Conservation (phyloP, 371 early-diverging fungal species). For the Encephalitozoon hellem region DNA sequence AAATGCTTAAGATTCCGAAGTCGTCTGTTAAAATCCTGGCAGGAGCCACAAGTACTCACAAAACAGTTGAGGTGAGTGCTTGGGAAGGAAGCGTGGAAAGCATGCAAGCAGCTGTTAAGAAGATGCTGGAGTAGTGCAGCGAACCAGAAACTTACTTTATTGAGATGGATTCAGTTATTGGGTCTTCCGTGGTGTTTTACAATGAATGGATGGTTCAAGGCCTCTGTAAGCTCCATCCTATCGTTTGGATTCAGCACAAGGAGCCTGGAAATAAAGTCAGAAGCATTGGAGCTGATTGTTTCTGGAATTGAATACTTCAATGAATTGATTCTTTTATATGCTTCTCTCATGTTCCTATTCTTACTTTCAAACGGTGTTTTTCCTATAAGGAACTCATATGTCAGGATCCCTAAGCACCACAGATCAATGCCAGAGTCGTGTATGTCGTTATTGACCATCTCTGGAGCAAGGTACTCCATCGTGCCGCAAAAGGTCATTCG, state of each 20-base stretch:
- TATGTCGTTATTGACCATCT: conserved; percentile 77
- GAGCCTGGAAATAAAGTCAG: conserved; percentile 73
- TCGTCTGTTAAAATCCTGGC: background rate
- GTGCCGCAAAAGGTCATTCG: conserved; percentile 76
- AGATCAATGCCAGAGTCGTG: conserved; percentile 79
- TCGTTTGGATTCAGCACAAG: conserved; percentile 68
- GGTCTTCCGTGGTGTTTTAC: conserved; percentile 44
- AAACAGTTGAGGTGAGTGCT: conserved; percentile 9
- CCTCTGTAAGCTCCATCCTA: conserved; percentile 67
- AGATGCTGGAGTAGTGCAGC: background rate
- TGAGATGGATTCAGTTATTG: background rate
- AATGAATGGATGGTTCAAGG: conserved; percentile 73
- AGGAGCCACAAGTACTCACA: conserved; percentile 3
- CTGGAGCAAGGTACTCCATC: conserved; percentile 75
- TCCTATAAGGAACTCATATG: conserved; percentile 87
- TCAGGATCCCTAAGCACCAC: conserved; percentile 92
- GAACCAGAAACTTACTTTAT: background rate
- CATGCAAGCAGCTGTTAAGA: background rate
- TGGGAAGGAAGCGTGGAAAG: background rate
- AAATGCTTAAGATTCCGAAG: conserved; percentile 17
- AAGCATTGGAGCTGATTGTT: conserved; percentile 70
- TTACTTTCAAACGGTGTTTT: conserved; percentile 82
- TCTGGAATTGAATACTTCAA: conserved; percentile 74
- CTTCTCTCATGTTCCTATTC: conserved; percentile 64
- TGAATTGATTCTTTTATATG: conserved; percentile 69